Percentiles rank a stretch among this genome's conserved stretches.
Conservation (phyloP, 768 basidiomycete genomes). For the Russula earlei region DNA sequence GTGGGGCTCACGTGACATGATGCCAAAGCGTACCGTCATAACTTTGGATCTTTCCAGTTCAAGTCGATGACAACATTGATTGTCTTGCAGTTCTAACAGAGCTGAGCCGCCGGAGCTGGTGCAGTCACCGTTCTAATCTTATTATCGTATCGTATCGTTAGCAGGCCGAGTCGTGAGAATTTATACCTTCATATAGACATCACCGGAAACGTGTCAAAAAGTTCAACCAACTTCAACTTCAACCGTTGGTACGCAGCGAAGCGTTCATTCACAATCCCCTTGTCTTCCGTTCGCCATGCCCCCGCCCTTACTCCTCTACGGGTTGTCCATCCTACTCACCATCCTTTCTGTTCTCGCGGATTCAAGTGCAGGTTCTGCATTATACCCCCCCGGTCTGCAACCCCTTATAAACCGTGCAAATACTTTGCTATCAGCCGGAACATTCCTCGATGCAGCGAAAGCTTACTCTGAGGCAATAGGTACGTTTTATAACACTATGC, state of each 20-base stretch:
- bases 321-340: constrained; percentile 22
- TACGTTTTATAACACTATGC: constrained; percentile 21
- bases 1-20: too few relatives aligned
- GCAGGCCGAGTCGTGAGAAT: constrained; percentile 3
- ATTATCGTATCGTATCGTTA: too few relatives aligned
- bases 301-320: constrained; percentile 6
- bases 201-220: constrained; percentile 8
- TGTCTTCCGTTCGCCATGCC: not conserved
- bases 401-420: constrained; percentile 70
- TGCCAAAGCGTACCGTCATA: too few relatives aligned
- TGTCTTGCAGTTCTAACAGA: too few relatives aligned
- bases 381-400: constrained; percentile 61
- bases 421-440: constrained; percentile 58
- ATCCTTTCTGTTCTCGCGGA: constrained; percentile 25
- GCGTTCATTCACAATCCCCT: not conserved
- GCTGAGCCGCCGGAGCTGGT: too few relatives aligned
- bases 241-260: constrained; percentile 2
- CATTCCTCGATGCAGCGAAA: constrained; percentile 73
- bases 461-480: constrained; percentile 81
- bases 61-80: too few relatives aligned
- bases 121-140: too few relatives aligned
- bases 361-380: constrained; percentile 27
- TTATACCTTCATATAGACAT: not conserved
- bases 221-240: too few relatives aligned
- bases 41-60: too few relatives aligned